These are phyloP conservation scores for Arctostaphylos glauca DNA, from an alignment of 148 eudicot genomes.

Conservation along the genomic window DNA sequence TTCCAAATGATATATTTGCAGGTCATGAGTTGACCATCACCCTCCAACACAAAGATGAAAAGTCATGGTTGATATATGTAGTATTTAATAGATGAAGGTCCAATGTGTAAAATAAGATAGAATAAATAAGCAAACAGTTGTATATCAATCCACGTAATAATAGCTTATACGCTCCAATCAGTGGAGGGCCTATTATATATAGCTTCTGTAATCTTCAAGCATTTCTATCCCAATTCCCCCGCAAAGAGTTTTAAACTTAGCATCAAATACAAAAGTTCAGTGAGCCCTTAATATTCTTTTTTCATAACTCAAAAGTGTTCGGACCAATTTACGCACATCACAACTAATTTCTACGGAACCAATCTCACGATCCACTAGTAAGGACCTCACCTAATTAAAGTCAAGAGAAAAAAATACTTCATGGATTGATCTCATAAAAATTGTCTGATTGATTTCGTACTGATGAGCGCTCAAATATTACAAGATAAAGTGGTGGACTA, in stretches of 20 bases:
- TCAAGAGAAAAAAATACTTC: no score
- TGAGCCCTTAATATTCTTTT: no score
- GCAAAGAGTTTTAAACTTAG: background rate
- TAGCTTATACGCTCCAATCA: constrained; percentile 9
- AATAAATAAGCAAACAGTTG: background rate
- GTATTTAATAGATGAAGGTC: background rate
- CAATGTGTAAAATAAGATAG: background rate
- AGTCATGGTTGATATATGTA: background rate
- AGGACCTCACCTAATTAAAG: no score
- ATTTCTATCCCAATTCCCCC: background rate
- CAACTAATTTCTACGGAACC: no score
- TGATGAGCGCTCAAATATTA: no score
- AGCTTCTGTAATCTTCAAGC: background rate
- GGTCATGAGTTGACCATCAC: background rate
- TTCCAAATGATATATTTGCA: no score
- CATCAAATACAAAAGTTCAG: background rate
- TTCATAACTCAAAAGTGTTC: no score
- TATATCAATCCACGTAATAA: background rate
- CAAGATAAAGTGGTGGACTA: background rate
- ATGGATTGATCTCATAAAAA: no score
- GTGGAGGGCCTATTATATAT: background rate
- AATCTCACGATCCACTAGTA: no score
- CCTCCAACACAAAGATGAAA: background rate
- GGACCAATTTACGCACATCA: no score
- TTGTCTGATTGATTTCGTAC: no score